Percentiles rank a stretch among this genome's conserved stretches.
These are phyloP conservation scores for Oryza officinalis DNA, from an alignment of 176 grass and related monocot species.

Conservation along the genomic window DNA sequence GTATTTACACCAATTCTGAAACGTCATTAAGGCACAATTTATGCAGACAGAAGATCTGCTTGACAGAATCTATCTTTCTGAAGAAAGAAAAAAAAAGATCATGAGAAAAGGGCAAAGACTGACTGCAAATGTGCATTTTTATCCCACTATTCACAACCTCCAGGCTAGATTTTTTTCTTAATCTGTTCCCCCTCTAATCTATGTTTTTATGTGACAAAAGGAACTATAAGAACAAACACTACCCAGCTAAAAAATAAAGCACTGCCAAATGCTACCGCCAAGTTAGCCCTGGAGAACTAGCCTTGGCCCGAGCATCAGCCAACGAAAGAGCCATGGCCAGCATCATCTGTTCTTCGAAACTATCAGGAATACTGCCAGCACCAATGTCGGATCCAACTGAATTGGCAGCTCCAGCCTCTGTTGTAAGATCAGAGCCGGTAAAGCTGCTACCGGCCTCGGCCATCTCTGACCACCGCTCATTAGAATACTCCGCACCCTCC, in stretches of 20 bases:
- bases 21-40: neutral
- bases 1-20: slow-evolving; percentile 35
- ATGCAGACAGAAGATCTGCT: neutral
- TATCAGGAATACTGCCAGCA: slow-evolving; percentile 62
- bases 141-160: slow-evolving; percentile 41
- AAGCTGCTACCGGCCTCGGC: slow-evolving; percentile 50
- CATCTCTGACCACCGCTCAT: slow-evolving; percentile 51
- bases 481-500: slow-evolving; percentile 55
- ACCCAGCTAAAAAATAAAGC: slow-evolving; percentile 30
- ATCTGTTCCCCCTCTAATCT: slow-evolving; percentile 18
- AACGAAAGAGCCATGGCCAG: slow-evolving; percentile 81
- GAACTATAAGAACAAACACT: slow-evolving; percentile 26
- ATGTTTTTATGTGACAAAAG: slow-evolving; percentile 34
- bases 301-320: slow-evolving; percentile 58
- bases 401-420: slow-evolving; percentile 38
- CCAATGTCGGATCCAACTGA: slow-evolving; percentile 28
- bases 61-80: neutral
- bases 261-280: slow-evolving; percentile 37
- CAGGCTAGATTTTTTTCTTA: neutral
- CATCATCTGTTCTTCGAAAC: slow-evolving; percentile 96
- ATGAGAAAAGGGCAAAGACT: neutral
- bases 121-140: slow-evolving; percentile 34
- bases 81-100: neutral
- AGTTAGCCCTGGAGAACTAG: slow-evolving; percentile 38
- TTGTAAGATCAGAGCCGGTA: slow-evolving; percentile 47